phyloP scores from a whole-genome alignment of 768 basidiomycete species.

The Thelephora aurantiotincta region DNA sequence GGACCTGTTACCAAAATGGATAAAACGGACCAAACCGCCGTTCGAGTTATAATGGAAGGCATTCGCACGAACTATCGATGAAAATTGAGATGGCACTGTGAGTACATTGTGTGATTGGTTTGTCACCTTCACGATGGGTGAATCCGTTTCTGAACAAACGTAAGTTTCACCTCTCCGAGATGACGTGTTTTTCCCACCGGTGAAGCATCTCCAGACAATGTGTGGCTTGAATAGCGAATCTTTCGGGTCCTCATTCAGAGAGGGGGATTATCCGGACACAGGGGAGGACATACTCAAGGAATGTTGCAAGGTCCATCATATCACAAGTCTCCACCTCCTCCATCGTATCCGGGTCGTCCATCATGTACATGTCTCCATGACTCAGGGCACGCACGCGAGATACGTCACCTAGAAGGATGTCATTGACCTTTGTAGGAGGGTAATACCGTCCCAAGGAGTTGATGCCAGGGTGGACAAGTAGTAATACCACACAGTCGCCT shows the following conservation, averaged over 20 bases:
- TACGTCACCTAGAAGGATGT: conserved; percentile 46
- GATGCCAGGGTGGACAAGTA: conserved; percentile 54
- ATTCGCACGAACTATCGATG: conserved; percentile 46
- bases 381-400: conserved; percentile 26
- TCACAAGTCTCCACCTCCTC: conserved; percentile 49
- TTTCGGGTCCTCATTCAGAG: conserved; percentile 12
- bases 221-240: conserved; percentile 65
- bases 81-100: not conserved
- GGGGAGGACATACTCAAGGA: conserved; percentile 41
- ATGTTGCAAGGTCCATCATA: conserved; percentile 66
- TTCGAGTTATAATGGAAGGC: conserved; percentile 63
- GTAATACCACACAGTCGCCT: conserved; percentile 58
- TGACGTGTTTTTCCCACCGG: conserved; percentile 22
- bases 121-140: conserved; percentile 53
- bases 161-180: not conserved
- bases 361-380: conserved; percentile 38
- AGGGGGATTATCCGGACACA: not conserved
- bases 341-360: conserved; percentile 28
- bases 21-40: conserved; percentile 53
- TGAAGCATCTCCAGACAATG: conserved; percentile 58
- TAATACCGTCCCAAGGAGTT: conserved; percentile 62
- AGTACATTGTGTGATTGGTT: not conserved
- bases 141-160: conserved; percentile 29
- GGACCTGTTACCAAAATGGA: conserved; percentile 65
- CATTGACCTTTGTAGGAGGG: conserved; percentile 50